phyloP scores from a whole-genome alignment of 305 asterid species.

The Rubia tinctorum region DNA sequence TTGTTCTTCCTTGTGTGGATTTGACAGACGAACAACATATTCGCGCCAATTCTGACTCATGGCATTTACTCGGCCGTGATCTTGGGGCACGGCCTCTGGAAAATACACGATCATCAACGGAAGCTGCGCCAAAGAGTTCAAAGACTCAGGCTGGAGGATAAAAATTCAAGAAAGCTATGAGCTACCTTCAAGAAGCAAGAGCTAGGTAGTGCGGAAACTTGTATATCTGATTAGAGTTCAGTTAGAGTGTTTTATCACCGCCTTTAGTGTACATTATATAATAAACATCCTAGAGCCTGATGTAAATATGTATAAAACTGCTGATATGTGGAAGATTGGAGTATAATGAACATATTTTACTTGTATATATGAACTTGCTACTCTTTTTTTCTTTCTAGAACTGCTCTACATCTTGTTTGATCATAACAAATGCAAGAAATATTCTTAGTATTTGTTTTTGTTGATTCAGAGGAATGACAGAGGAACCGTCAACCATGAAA shows the following conservation, averaged over 20 bases:
- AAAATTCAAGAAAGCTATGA: conserved; percentile 32
- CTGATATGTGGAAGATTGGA: background rate
- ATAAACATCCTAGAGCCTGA: background rate
- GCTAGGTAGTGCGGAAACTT: conserved; percentile 22
- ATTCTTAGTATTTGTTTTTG: too few species aligned
- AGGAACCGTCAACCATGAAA: too few species aligned
- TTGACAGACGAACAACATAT: conserved; percentile 71
- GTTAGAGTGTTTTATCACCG: conserved; percentile 1
- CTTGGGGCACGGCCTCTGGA: conserved; percentile 93
- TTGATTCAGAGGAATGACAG: too few species aligned
- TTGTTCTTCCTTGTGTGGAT: conserved; percentile 18
- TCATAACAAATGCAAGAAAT: too few species aligned
- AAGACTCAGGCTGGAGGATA: conserved; percentile 52
- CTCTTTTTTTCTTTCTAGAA: too few species aligned
- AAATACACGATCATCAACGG: conserved; percentile 80
- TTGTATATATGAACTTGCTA: background rate
- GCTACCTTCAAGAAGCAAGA: background rate
- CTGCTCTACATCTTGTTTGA: too few species aligned
- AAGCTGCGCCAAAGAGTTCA: conserved; percentile 73
- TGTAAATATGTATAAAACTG: conserved; percentile 9
- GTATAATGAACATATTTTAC: background rate
- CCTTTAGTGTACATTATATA: background rate
- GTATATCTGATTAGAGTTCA: conserved; percentile 14
- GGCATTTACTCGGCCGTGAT: conserved; percentile 85
- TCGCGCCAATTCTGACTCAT: conserved; percentile 85